Base-by-base conservation (phyloP, 2,329 filamentous ascomycete species). In the Piedraia hortae region DNA sequence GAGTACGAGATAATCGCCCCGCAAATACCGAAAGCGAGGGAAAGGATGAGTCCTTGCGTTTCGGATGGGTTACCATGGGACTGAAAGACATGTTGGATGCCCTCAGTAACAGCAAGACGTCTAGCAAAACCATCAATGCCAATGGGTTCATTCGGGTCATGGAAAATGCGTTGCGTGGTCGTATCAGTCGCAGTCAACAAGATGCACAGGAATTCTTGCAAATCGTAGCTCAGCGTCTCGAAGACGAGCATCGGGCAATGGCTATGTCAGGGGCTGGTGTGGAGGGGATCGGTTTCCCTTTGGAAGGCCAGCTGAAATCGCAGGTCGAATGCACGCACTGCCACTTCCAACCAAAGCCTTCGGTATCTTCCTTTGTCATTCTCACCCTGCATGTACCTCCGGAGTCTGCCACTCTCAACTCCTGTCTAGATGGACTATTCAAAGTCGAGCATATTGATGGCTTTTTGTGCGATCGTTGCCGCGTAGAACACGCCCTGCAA, bases 161-260 rank as follows among this genome's bases (percentile, higher is more conserved):
- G 22, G 85, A 97, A 48, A 53, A 55, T 14, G 78, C 82, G 1
- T 97, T 91, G 39, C 64, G 65, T 25, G 82, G 88, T 37, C 66
- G 74, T 35, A 89, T 97, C 35, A 91, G 74, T 41, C 60, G 82
- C 24, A 77, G 85, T 40, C 85, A 97, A 46, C 85, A 97, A 46
- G 85, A 97, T 50, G 85, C 85, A 6, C 85, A 97, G 40, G 85
- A 97, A 44, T 91, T 97, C 31, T 48, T 97, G 25, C 85, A 97
- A 48, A 69, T 93, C 21, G 70, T 97, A 7, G 72, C 77, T 3
- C 82, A 97, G 49, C 61, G 82, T 23, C 53, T 97, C 25, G 78
- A 75, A 37, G 85, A 97, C 39, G 85, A 97, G 46, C 90, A 91
- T 37, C 68, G 88, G 40, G 78, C 78, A 3, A 78, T 77, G 1